Percentiles rank a stretch among this genome's conserved stretches.
These are phyloP conservation scores for Rubus parviflorus DNA, from an alignment of 306 rosid genomes.

Conservation along the genomic window DNA sequence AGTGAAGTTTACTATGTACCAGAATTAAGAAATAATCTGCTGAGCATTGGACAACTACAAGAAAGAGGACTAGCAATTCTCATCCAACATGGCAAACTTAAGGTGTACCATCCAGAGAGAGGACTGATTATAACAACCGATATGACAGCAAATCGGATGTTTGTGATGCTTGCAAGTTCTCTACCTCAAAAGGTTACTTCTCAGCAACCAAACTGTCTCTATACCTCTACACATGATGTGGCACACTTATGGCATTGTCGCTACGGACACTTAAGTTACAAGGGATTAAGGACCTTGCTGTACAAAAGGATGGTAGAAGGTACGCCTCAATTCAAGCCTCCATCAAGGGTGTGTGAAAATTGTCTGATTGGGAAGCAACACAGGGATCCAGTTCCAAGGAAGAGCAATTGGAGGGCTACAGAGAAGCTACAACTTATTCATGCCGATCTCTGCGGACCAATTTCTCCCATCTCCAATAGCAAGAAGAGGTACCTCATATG, in stretches of 20 bases:
- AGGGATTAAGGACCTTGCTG: not conserved
- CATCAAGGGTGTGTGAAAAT: not conserved
- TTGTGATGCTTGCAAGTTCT: too few species aligned
- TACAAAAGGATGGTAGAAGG: not conserved
- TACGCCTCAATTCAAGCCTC: not conserved
- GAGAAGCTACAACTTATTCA: not conserved
- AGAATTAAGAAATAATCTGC: too few species aligned
- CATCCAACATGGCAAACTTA: too few species aligned
- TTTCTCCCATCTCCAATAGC: not conserved
- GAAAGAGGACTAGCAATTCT: too few species aligned
- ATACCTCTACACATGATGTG: too few species aligned
- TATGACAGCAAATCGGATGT: too few species aligned
- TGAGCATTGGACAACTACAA: too few species aligned
- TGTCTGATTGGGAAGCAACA: not conserved
- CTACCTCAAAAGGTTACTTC: too few species aligned
- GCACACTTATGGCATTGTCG: not conserved
- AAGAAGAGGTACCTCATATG: not conserved
- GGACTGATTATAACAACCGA: too few species aligned
- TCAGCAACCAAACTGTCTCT: too few species aligned
- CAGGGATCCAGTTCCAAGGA: not conserved
- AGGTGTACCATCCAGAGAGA: too few species aligned
- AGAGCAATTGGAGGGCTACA: not conserved
- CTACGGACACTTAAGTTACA: not conserved
- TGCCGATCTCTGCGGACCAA: not conserved
- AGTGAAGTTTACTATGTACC: too few species aligned